Evolutionary conservation across 225 moss, liverwort and hornwort species (phyloP), one percentile per base, ranked within the genome.

Genomic region (Polytrichum formosum): DNA sequence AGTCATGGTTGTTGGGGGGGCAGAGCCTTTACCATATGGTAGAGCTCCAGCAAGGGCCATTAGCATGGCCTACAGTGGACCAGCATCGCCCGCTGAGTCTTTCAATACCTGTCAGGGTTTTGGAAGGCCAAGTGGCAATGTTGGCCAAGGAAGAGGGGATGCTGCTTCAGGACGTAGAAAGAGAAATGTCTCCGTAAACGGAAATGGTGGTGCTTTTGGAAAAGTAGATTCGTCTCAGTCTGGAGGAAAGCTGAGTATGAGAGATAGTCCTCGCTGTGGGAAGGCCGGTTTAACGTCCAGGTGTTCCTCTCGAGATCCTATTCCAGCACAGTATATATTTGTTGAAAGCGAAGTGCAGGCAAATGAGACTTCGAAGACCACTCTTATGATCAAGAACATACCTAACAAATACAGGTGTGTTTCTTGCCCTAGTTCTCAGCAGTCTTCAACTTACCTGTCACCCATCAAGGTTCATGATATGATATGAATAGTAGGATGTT

Each of bases 351-450:
- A 77, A 46, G 86, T 83, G 65, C 72, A 70, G 70, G 81, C 79
- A 54, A 87, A 79, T 46, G 92, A 86, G 9, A 72, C 71, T 26
- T 79, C 88, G 26, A 82, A 94, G 66, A 97, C 97, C 10, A 97
- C 97, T 5, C 82, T 97, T 21, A 97, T 97, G 97, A 94, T 97
- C 28, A 97, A 91, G 60, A 97, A 97, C 64, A 97, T 97, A 31
- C 97, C 97, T 22, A 97, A 97, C 70, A 97, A 97, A 78, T 97
- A 97, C 83, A 94, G 94, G 97, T 93, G 30, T 65, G 71, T 65
- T 56, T 61, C 1, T n/a, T 35, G n/a, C 46, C 16, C 13, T 46
- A 46, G 13, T 46, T 46, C 13, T 46, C 46, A 46, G 46, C 13
- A 46, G 46, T 16, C 13, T 13, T 46, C 16, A 46, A 46, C 4